Evolutionary conservation across 768 basidiomycete species (phyloP), one percentile per base, ranked within the genome.

Genomic region (Multifurca ochricompacta): DNA sequence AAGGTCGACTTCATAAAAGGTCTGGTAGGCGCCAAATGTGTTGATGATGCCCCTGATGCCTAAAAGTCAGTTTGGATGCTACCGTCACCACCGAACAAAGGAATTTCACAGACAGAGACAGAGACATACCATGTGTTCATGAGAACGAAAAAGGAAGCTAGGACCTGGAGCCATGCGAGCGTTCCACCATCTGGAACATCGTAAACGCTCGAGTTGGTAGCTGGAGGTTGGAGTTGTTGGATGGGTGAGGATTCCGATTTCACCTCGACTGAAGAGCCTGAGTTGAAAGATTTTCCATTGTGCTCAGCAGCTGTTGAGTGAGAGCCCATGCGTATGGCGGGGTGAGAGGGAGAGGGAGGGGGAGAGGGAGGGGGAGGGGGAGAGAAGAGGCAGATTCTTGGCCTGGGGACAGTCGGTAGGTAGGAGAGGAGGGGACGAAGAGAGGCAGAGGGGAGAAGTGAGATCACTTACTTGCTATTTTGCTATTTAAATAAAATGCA

Each of bases 41-140:
- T 62, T 62, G 42, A 61, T 23, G 19, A 62, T 61, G 9, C 61
- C 61, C 61, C 61, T 62, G 23, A 23, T n/a, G 21, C 18, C 1
- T 7, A 1, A 19, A 23, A 3, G 37, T 57, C n/a, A 52, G 51
- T 11, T 8, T n/a, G n/a, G n/a, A n/a, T n/a, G n/a, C n/a, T n/a
- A n/a, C n/a, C n/a, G n/a, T n/a, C n/a, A n/a, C n/a, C n/a, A n/a
- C n/a, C n/a, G n/a, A n/a, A n/a, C n/a, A n/a, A n/a, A n/a, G n/a
- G n/a, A n/a, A n/a, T n/a, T n/a, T n/a, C n/a, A n/a, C n/a, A n/a
- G n/a, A n/a, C n/a, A n/a, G n/a, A n/a, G n/a, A n/a, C n/a, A n/a
- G n/a, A 2, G 8, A 21, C 50, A 21, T 11, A 61, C 61, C 61
- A 62, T 18, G 59, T 58, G 31, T 62, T 58, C 36, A 62, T 51